These are phyloP conservation scores for Chrysosporium queenslandicum DNA, from an alignment of 2,329 filamentous ascomycete genomes.

Conservation along the genomic window DNA sequence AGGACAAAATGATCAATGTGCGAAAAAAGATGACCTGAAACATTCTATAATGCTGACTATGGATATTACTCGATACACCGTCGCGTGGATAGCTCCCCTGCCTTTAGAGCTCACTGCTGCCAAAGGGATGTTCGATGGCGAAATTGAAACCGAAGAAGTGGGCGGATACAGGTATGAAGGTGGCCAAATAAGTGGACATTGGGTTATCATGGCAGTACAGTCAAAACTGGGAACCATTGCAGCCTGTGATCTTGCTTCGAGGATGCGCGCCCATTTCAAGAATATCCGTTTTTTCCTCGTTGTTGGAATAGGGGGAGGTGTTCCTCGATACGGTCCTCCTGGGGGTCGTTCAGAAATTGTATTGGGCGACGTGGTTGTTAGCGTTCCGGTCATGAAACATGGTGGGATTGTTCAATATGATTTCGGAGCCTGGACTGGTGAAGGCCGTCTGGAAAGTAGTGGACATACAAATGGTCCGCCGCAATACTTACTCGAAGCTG, in stretches of 20 bases:
- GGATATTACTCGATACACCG: no score
- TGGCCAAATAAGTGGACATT: slow-evolving; percentile 17
- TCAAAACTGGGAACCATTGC: slow-evolving; percentile 14
- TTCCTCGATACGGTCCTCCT: no score
- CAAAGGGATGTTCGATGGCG: slow-evolving; percentile 10
- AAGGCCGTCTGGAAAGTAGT: slow-evolving; percentile 8
- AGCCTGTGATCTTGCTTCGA: slow-evolving; percentile 12
- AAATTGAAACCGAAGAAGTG: not conserved
- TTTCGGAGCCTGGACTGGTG: slow-evolving; percentile 9
- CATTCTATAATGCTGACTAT: no score
- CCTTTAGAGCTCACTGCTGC: slow-evolving; percentile 12
- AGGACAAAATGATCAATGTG: no score
- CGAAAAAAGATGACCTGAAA: no score
- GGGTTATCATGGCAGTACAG: slow-evolving; percentile 16
- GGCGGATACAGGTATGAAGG: slow-evolving; percentile 20
- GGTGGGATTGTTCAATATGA: slow-evolving; percentile 19
- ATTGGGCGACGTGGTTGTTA: slow-evolving; percentile 20
- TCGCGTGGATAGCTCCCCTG: slow-evolving; percentile 16
- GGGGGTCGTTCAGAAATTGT: slow-evolving; percentile 16
- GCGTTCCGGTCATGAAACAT: not conserved
- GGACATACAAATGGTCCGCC: slow-evolving; percentile 16
- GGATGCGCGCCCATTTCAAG: slow-evolving; percentile 17
- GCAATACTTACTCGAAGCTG: slow-evolving; percentile 17
- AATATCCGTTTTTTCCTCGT: slow-evolving; percentile 18
- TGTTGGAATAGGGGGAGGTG: slow-evolving; percentile 22